Base-by-base conservation (phyloP, 352 stramenopile species). In the Pythium oligandrum region DNA sequence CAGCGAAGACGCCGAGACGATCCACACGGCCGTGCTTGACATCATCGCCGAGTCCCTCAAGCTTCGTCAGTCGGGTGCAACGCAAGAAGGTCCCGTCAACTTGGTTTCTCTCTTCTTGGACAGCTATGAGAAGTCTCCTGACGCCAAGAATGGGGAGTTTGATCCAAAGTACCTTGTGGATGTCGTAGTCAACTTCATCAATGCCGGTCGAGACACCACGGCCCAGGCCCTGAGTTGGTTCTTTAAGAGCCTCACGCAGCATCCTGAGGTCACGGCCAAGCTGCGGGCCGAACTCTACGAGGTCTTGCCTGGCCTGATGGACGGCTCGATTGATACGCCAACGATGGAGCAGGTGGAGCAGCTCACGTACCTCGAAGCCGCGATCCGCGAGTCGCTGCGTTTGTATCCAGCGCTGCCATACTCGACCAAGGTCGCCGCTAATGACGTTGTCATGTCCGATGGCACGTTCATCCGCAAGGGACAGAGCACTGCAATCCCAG, bases 171-270 rank as follows among this genome's bases (percentile, higher is more conserved):
- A 55, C 39, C 40, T 94, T n/a, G 75, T 76, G 17, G 81, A 94
- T 57, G 70, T 95, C 6, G 74, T 88, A 11, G 64, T 96, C 32
- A 91, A 78, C 43, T 88, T 94, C 59, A 48, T 96, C 11, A 66
- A 94, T 37, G 81, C 83, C 38, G 86, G 85, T 4, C 68, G 85
- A 6, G 85, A 96, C 43, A 49, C 94, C 1, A 92, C 80, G 0
- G 81, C 85, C 10, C 79, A 85, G 38, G 65, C 79, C 7, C 57
- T 95, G 1, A 70, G 61, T 6, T 95, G 85, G 85, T 73, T 91
- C 56, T 83, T 92, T 45, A 68, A 70, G 52, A 66, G 66, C 43
- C 51, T 95, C 1, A 66, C 43, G 11, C 57, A 71, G 26, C 66
- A 92, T 47, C 85, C 80, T 3, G 53, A 70, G 0, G 80, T 90